Evolutionary conservation across 2,329 filamentous ascomycete species (phyloP), one percentile per base, ranked within the genome.

Genomic region (Aspergillus sp.): DNA sequence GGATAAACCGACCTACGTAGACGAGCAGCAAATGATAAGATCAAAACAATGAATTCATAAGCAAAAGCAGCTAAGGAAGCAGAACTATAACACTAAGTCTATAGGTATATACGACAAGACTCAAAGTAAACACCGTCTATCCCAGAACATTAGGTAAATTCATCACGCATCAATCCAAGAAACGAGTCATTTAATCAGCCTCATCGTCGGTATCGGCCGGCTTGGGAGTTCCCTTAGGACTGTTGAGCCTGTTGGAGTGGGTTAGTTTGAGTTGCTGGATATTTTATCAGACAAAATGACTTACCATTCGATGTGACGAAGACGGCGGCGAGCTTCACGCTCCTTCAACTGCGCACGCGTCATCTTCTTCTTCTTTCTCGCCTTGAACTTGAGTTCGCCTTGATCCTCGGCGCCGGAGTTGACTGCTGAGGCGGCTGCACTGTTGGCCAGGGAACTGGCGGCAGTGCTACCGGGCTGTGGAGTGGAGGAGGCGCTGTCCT

Each of bases 281-380:
- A 37, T 33, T 24, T 37, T 34, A n/a, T 40, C 17, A 44, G 56
- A 24, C 55, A 11, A 45, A 41, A 42, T 11, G 33, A 65, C 57
- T 66, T 70, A 68, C 83, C 84, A 87, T 68, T 87, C 84, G 59
- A 87, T 84, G 77, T 99, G 92, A 68, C 95, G 86, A 76, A 98
- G 80, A 67, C 95, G 84, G 65, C 93, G 86, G 63, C 96, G 84
- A 44, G 89, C 89, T 78, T 98, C 93, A 19, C 89, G 84, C 75
- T 99, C 95, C 85, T 99, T 99, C 73, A 93, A 67, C 77, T 99
- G 92, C 78, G 92, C 92, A 82, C 96, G 91, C 57, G 95, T 99
- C 86, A 95, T 86, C 90, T 99, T 99, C 87, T 93, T 96, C 91
- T 97, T 97, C 80, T 89, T 89, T 84, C 93, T 95, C 37, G 77